phyloP scores from a whole-genome alignment of 2,329 filamentous ascomycete species.

The Dactylonectria estremocensis region DNA sequence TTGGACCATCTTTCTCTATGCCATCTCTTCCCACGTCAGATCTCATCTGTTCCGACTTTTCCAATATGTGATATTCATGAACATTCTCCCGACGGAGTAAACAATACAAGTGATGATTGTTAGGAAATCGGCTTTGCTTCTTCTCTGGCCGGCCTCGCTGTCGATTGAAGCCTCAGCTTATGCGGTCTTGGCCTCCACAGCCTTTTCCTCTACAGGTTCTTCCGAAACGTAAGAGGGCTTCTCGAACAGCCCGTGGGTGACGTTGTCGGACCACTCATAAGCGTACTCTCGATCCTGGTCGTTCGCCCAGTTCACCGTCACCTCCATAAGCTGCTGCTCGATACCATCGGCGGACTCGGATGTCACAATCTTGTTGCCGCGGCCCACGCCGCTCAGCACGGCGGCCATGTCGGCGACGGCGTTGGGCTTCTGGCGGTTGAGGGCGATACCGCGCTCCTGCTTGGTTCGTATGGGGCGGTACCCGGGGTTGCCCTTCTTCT shows the following conservation, averaged over 20 bases:
- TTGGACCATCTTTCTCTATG: slow-evolving; percentile 26
- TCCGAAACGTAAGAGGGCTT: slow-evolving; percentile 45
- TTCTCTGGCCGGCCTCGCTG: not conserved
- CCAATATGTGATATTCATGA: slow-evolving; percentile 18
- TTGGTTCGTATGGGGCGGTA: slow-evolving; percentile 55
- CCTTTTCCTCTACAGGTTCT: slow-evolving; percentile 23
- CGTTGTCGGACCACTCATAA: slow-evolving; percentile 66
- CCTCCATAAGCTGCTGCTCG: slow-evolving; percentile 53
- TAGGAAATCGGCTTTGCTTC: slow-evolving; percentile 11
- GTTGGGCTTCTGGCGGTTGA: slow-evolving; percentile 75
- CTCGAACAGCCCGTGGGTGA: slow-evolving; percentile 63
- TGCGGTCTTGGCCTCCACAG: slow-evolving; percentile 21
- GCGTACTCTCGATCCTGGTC: slow-evolving; percentile 64
- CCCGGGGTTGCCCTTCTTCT: slow-evolving; percentile 48
- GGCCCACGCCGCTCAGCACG: slow-evolving; percentile 67
- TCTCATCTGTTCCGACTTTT: slow-evolving; percentile 13
- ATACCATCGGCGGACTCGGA: slow-evolving; percentile 38
- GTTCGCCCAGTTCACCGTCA: slow-evolving; percentile 68
- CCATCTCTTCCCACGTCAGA: slow-evolving; percentile 24
- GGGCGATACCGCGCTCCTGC: slow-evolving; percentile 63
- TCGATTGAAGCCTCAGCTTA: slow-evolving; percentile 17
- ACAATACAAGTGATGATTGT: slow-evolving; percentile 9
- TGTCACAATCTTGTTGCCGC: slow-evolving; percentile 65
- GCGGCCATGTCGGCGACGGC: slow-evolving; percentile 75
- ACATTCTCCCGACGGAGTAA: slow-evolving; percentile 7